These are phyloP conservation scores for Setomelanomma holmii DNA, from an alignment of 2,329 filamentous ascomycete species.

Conservation along the genomic window DNA sequence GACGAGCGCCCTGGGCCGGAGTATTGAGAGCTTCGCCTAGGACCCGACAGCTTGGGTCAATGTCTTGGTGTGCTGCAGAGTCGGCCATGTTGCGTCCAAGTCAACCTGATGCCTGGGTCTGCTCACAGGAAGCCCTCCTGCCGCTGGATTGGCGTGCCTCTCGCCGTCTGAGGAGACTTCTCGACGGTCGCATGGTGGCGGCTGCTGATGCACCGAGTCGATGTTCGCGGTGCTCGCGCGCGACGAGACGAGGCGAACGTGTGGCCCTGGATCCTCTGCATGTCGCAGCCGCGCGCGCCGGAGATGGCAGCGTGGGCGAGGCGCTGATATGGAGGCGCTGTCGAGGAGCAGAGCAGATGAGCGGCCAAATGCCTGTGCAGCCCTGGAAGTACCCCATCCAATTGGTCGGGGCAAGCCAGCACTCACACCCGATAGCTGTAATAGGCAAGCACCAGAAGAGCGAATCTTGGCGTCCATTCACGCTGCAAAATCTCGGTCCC, in stretches of 20 bases:
- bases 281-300: not conserved
- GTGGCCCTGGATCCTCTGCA: too few relatives aligned
- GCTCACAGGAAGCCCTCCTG: not conserved
- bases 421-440: conserved; percentile 18
- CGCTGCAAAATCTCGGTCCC: conserved; percentile 21
- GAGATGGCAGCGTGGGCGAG: not conserved
- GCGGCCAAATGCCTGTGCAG: too few relatives aligned
- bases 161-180: not conserved
- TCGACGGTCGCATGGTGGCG: not conserved
- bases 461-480: conserved; percentile 19
- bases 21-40: not conserved
- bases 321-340: not conserved
- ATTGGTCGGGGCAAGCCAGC: conserved; percentile 26
- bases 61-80: conserved; percentile 3
- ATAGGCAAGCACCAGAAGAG: conserved; percentile 9
- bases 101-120: not conserved
- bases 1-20: conserved; percentile 2
- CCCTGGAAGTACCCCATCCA: not conserved
- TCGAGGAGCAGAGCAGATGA: not conserved
- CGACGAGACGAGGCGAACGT: not conserved
- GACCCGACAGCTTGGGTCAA: conserved; percentile 5
- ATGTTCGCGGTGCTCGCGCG: not conserved
- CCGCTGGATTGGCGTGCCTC: not conserved
- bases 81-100: too few relatives aligned
- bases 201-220: not conserved